These are phyloP conservation scores for Aspergillus mulundensis DNA, from an alignment of 495 filamentous ascomycete genomes.

Conservation along the genomic window DNA sequence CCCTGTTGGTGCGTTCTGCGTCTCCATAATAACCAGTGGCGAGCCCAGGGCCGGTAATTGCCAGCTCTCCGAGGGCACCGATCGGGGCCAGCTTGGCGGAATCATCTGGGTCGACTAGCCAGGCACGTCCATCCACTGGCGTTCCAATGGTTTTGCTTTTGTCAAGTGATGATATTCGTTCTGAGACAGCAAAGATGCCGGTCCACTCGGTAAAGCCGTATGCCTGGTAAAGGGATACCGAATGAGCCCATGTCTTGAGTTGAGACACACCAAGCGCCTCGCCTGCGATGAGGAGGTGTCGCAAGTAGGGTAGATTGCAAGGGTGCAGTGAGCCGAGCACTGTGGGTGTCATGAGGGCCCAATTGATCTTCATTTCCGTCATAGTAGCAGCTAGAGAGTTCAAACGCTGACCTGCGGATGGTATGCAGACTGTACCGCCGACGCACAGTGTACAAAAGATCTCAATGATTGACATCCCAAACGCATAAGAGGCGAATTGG, in stretches of 20 bases:
- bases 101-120: slow-evolving; percentile 24
- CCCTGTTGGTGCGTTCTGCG: neutral
- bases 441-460: slow-evolving; percentile 44
- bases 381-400: slow-evolving; percentile 30
- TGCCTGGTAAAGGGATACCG: slow-evolving; percentile 34
- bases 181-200: neutral
- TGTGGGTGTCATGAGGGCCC: slow-evolving; percentile 33
- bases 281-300: slow-evolving; percentile 9
- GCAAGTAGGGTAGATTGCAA: slow-evolving; percentile 19
- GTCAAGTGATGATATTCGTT: neutral
- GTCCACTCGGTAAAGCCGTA: slow-evolving; percentile 39
- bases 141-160: neutral
- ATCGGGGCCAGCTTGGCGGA: slow-evolving; percentile 31
- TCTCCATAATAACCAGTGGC: slow-evolving; percentile 15
- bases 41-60: slow-evolving; percentile 25
- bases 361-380: slow-evolving; percentile 25
- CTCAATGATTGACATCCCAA: slow-evolving; percentile 49
- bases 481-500: slow-evolving; percentile 50
- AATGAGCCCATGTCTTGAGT: slow-evolving; percentile 37
- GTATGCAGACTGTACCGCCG: slow-evolving; percentile 52
- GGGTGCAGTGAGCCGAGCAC: slow-evolving; percentile 31
- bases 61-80: slow-evolving; percentile 44
- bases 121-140: neutral
- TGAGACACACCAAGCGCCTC: slow-evolving; percentile 34
- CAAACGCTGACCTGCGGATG: slow-evolving; percentile 40